phyloP scores from a whole-genome alignment of 2,329 filamentous ascomycete genomes.

The Beauveria sp. region DNA sequence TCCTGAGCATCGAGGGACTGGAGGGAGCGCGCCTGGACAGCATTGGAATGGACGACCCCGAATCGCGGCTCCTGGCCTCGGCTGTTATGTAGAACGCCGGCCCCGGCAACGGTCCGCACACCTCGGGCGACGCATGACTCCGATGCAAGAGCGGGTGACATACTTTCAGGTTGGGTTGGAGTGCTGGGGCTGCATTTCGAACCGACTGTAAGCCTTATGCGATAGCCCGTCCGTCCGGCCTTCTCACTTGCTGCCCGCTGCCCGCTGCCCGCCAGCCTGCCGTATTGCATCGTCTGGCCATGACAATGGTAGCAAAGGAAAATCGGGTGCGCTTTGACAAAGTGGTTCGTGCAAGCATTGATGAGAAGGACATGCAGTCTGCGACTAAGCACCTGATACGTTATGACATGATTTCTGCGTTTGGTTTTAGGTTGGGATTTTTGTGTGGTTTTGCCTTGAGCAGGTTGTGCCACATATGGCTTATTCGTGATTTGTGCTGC shows the following conservation, averaged over 20 bases:
- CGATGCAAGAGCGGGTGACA: background rate
- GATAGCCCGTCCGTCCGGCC: too few species aligned
- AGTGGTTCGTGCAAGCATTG: background rate
- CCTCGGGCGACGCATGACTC: background rate
- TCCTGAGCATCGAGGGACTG: slow-evolving; percentile 29
- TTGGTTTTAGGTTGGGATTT: background rate
- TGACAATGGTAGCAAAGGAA: background rate
- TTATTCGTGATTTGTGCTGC: background rate
- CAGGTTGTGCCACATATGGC: background rate
- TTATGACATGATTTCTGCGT: background rate
- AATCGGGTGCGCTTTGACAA: background rate
- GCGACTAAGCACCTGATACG: background rate
- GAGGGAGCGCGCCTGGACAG: slow-evolving; percentile 36
- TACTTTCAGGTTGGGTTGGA: background rate
- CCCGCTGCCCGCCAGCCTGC: background rate
- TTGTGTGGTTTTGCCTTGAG: background rate
- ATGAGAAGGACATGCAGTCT: background rate
- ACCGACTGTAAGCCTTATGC: background rate
- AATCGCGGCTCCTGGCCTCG: slow-evolving; percentile 35
- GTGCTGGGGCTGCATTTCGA: background rate
- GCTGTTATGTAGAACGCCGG: slow-evolving; percentile 33
- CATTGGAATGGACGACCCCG: slow-evolving; percentile 38
- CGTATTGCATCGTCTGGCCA: background rate
- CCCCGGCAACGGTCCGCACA: slow-evolving; percentile 11
- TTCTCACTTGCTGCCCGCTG: background rate